Evolutionary conservation across 768 basidiomycete species (phyloP), one percentile per base, ranked within the genome.

Genomic region (Trametes meyenii): DNA sequence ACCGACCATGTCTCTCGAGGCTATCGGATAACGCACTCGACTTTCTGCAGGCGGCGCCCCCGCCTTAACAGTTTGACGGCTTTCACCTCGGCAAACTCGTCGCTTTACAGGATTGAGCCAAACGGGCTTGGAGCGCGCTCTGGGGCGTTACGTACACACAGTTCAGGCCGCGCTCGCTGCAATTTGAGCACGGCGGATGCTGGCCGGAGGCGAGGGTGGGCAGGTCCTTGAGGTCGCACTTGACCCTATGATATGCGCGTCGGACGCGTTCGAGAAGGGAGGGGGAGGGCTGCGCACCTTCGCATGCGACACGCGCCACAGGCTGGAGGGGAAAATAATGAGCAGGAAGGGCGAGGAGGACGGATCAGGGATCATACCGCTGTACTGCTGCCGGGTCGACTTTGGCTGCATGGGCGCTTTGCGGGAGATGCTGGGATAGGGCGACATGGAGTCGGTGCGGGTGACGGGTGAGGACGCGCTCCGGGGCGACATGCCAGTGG

Each of bases 281-380:
- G 48, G 55, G 67, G 58, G 50, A 49, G 16, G 45, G 50, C 58
- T 21, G 65, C 75, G 40, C 54, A 89, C 88, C 95, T 84, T 72
- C 95, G 77, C 86, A 92, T 92, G 62, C 93, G 86, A 74, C 95
- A 97, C 33, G 93, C 92, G 59, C 93, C 93, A 72, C 95, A 96
- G 8, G 94, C 94, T 96, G 92, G 68, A 90, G 88, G 62, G 90
- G 78, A 19, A 2, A 84, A 58, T 87, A 83, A 43, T 2, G 71
- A 26, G 49, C 61, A 54, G n/a, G 75, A 69, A 14, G 72, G 62
- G 0, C 74, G 62, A 53, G 78, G 70, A 24, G 78, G 75, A 4
- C 81, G 73, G 40, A 78, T 69, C 50, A 74, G 60, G 23, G 66
- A 65, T 62, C 39, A 58, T 42, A 60, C 70, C 68, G 65, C 63